Conservation (phyloP, 768 basidiomycete genomes). For the Termitomyces sp. region DNA sequence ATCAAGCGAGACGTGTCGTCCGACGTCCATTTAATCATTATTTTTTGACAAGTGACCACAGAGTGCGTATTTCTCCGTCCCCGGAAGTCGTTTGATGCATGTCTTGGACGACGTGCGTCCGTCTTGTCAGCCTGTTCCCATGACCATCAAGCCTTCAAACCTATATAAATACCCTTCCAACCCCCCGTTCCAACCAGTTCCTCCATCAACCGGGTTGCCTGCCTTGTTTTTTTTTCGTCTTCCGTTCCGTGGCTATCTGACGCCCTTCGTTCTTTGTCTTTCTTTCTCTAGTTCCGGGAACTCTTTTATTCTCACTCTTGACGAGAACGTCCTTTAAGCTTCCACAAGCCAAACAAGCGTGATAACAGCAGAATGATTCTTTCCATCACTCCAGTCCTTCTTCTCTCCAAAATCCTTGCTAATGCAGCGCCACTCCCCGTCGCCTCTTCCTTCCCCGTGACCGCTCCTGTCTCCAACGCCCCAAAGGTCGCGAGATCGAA, state of each 20-base stretch:
- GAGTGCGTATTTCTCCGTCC: background rate
- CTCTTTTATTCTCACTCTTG: constrained; percentile 4
- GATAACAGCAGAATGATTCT: constrained; percentile 9
- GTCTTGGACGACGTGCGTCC: background rate
- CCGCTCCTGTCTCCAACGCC: background rate
- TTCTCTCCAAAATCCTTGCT: constrained; percentile 3
- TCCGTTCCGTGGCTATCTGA: constrained; percentile 10
- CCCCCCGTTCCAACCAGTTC: background rate
- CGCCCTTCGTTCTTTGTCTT: constrained; percentile 9
- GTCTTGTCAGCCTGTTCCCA: constrained; percentile 5
- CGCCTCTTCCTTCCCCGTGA: background rate
- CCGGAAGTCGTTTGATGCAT: background rate
- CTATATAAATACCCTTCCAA: background rate
- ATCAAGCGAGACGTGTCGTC: background rate
- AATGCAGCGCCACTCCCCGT: constrained; percentile 5
- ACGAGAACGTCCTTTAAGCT: constrained; percentile 4
- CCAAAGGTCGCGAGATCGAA: background rate
- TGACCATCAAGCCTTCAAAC: background rate
- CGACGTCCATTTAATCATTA: background rate
- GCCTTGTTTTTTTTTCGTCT: constrained; percentile 1
- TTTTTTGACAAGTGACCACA: background rate
- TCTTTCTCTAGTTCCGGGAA: background rate
- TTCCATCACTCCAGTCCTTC: constrained; percentile 4
- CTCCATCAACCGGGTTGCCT: constrained; percentile 10
- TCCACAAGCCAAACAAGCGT: background rate